These are phyloP conservation scores for Lodderomyces margitis DNA, from an alignment of 1,139 yeast species.

Conservation along the genomic window DNA sequence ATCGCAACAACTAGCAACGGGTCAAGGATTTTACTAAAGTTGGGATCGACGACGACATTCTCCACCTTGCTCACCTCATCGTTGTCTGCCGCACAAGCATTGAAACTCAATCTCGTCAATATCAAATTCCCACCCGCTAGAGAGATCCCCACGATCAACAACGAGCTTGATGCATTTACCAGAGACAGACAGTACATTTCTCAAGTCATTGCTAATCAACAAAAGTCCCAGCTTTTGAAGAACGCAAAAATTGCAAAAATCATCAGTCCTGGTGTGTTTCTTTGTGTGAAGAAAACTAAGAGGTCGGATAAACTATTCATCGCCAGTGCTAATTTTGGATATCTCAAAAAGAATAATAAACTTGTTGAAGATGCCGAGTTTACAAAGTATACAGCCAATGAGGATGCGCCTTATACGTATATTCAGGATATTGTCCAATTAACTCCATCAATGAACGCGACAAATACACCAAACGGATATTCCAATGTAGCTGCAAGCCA, in stretches of 20 bases:
- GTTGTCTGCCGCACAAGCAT: constrained; percentile 24
- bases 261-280: constrained; percentile 80
- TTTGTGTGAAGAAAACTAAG: constrained; percentile 48
- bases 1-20: constrained; percentile 89
- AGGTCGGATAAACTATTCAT: constrained; percentile 59
- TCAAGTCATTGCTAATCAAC: constrained; percentile 43
- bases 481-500: constrained; percentile 84
- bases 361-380: constrained; percentile 83
- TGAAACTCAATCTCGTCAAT: constrained; percentile 45
- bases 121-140: constrained; percentile 78
- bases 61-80: constrained; percentile 29
- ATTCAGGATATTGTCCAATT: constrained; percentile 74
- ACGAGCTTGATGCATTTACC: constrained; percentile 46
- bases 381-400: constrained; percentile 48
- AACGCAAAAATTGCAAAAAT: constrained; percentile 51
- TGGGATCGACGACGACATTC: constrained; percentile 33
- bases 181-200: constrained; percentile 43
- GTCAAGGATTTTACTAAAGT: constrained; percentile 68
- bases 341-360: constrained; percentile 66
- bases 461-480: constrained; percentile 73
- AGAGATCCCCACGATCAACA: constrained; percentile 54
- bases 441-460: constrained; percentile 69
- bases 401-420: constrained; percentile 27
- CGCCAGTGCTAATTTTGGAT: constrained; percentile 81
- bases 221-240: constrained; percentile 44